Evolutionary conservation across 495 filamentous ascomycete species (phyloP).

Genomic region (Elasticomyces elasticus): DNA sequence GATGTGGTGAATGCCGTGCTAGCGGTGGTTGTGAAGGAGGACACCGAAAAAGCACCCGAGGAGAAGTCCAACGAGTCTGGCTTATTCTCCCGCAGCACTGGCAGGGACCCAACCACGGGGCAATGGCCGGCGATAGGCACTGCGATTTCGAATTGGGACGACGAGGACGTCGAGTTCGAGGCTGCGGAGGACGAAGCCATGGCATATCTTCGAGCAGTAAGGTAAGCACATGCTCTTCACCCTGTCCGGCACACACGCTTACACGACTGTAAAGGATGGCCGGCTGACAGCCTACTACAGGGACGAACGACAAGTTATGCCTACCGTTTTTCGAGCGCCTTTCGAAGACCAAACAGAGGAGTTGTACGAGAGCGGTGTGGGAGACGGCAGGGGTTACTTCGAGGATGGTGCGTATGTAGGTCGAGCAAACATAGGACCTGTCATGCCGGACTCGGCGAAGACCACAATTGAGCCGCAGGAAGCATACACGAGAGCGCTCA

Average conservation of each 20-base stretch:
- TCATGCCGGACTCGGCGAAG: conserved; percentile 1
- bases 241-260: background rate
- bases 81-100: background rate
- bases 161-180: conserved; percentile 23
- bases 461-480: conserved; percentile 10
- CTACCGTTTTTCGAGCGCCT: conserved; percentile 9
- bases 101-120: conserved; percentile 8
- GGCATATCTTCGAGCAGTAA: conserved; percentile 26
- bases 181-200: conserved; percentile 20
- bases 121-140: conserved; percentile 17
- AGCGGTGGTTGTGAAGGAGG: background rate
- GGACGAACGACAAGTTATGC: conserved; percentile 13
- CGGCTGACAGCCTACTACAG: conserved; percentile 9
- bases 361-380: conserved; percentile 26
- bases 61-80: background rate
- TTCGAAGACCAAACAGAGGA: conserved; percentile 5
- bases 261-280: background rate
- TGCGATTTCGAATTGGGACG: conserved; percentile 4
- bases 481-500: conserved; percentile 12
- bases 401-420: conserved; percentile 63
- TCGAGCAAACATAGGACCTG: conserved; percentile 30
- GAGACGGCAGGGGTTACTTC: conserved; percentile 52
- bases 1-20: background rate
- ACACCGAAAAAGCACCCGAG: background rate
- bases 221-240: conserved; percentile 13